Base-by-base conservation (phyloP, 2,329 filamentous ascomycete species). In the Cytospora chrysosperma region DNA sequence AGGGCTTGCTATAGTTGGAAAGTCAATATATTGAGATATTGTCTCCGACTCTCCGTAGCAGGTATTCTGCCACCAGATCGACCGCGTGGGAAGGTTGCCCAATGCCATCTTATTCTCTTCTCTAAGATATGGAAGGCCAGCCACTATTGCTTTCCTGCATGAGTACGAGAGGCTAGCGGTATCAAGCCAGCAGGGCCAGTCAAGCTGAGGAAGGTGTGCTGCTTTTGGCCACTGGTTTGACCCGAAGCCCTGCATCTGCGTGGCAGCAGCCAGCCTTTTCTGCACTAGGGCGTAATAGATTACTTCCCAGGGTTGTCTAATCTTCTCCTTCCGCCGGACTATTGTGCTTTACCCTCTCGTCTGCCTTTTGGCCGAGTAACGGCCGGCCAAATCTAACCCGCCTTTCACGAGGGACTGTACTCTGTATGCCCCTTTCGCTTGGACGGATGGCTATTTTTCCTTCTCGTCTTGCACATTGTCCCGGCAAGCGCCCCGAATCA, bases 91-190 rank as follows among this genome's bases (percentile, higher is more conserved):
- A 43, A 24, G n/a, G 13, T 10, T 47, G 43, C 43, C 24, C n/a
- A 47, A 8, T n/a, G 40, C 21, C 8, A 21, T 21, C 40, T 43
- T 9, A 24, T 47, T 12, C 43, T 10, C 24, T 13, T 1, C n/a
- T 47, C n/a, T 17, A 47, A 21, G 43, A n/a, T 4, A 57, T 57
- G 55, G 37, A 57, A 17, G 37, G 27, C 26, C 7, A 57, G n/a
- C 19, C 21, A 49, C 55, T 57, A 57, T 49, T 49, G 37, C 28
- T 37, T 21, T 57, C 37, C 26, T 30, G 55, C 55, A 57, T 57
- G 37, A 19, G 13, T 13, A 56, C 34, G 28, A 19, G 24, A 43
- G 24, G 24, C 30, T 43, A 43, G 37, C 19, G 37, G 17, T 43
- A n/a, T 43, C 34, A 24, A 27, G 32, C 32, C 32, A 34, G 32